Base-by-base conservation (phyloP, 495 filamentous ascomycete genomes). In the Penicillium argentinense region DNA sequence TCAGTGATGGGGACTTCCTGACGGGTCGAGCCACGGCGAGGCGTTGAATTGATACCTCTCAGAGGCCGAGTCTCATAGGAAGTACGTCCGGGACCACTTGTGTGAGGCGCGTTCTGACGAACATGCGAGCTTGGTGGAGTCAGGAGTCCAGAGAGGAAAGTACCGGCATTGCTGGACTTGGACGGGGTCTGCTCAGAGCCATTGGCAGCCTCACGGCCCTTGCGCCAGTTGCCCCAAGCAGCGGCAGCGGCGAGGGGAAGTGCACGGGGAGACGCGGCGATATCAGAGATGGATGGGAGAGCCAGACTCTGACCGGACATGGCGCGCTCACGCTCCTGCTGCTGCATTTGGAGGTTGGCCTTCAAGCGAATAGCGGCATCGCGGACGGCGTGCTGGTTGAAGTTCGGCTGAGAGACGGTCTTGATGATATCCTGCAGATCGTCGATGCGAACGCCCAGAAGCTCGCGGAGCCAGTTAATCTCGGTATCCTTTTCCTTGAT, bases 331-430 rank as follows among this genome's bases (percentile, higher is more conserved):
- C 86, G 86, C 63, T 95, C 93, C 59, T 96, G 89, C 64, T 88
- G 88, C 58, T 97, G 91, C 93, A 98, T 98, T 63, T 97, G 88
- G 13, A 98, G 77, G 56, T 93, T 97, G 14, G 95, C 87, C 59
- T 88, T 90, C 45, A 98, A 80, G 6, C 93, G 84, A 53, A 97
- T 96, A 24, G 91, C 89, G 8, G 90, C 88, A 62, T 97, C 91
- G 49, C 85, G 86, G 44, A 96, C 85, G 12, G 79, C 76, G 48
- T 87, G 78, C 25, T 78, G 76, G 69, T 97, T 83, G 62, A 86
- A 90, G 27, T 76, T 69, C 2, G 90, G 86, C 42, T 82, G 70
- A 7, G 84, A 83, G 23, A 97, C 76, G 9, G 84, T 85, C 42
- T 79, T 76, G 63, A 97, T 90, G 42, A 98, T 91, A 57, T 98